Evolutionary conservation across 2,329 filamentous ascomycete species (phyloP).

Genomic region (Diatrype stigma): DNA sequence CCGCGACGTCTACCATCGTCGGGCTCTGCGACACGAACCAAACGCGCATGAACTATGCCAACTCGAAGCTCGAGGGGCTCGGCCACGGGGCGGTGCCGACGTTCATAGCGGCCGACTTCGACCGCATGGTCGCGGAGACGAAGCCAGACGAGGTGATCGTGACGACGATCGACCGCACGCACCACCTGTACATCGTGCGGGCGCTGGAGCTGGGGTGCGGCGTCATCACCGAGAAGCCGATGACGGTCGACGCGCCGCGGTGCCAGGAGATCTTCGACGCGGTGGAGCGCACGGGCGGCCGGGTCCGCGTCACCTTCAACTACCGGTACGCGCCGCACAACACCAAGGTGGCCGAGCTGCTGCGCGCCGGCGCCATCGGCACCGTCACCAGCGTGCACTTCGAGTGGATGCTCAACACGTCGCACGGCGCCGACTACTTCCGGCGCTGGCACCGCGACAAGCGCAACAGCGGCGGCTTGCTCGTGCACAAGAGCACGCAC

Average conservation of each 20-base stretch:
- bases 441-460: constrained; percentile 61
- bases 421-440: constrained; percentile 60
- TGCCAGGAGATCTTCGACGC: constrained; percentile 52
- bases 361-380: constrained; percentile 52
- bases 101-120: constrained; percentile 51
- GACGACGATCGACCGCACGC: constrained; percentile 59
- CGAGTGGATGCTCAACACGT: constrained; percentile 60
- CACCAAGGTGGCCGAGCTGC: constrained; percentile 52
- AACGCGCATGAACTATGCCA: constrained; percentile 55
- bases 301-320: constrained; percentile 58
- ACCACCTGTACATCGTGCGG: constrained; percentile 56
- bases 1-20: constrained; percentile 46
- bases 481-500: constrained; percentile 61
- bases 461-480: constrained; percentile 53
- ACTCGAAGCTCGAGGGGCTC: constrained; percentile 40
- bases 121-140: constrained; percentile 53
- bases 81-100: constrained; percentile 48
- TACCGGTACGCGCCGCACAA: constrained; percentile 64
- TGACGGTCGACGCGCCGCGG: constrained; percentile 56
- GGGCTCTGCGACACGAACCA: constrained; percentile 58
- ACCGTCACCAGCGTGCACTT: constrained; percentile 55
- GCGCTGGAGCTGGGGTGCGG: constrained; percentile 56
- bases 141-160: constrained; percentile 59
- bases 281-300: constrained; percentile 43
- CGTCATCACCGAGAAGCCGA: constrained; percentile 61